These are phyloP conservation scores for Termitomyces sp. DNA, from an alignment of 768 basidiomycete genomes.

Conservation along the genomic window DNA sequence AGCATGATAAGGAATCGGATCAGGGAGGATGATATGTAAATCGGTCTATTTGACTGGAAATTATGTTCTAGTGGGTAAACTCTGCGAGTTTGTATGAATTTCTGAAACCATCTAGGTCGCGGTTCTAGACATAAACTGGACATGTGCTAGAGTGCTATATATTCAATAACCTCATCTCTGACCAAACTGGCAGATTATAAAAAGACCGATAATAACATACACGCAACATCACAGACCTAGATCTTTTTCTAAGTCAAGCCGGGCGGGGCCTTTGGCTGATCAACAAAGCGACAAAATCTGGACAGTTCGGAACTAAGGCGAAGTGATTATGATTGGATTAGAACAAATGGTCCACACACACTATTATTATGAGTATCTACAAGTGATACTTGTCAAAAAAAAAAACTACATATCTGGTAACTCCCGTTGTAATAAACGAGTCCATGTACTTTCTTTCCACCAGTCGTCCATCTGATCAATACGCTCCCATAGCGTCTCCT, in stretches of 20 bases:
- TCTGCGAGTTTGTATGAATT: neutral
- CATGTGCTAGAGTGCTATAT: neutral
- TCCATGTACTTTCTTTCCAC: slow-evolving; percentile 94
- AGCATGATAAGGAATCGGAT: slow-evolving; percentile 3
- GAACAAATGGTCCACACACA: neutral
- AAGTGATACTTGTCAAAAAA: neutral
- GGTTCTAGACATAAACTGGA: neutral
- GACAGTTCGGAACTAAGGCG: neutral
- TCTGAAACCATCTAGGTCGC: neutral
- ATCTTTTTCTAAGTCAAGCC: neutral
- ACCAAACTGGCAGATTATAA: neutral
- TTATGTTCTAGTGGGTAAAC: neutral
- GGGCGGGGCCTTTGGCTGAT: neutral
- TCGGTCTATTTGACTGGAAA: neutral
- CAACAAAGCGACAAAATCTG: neutral
- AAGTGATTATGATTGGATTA: neutral
- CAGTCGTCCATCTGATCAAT: slow-evolving; percentile 81
- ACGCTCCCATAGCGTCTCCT: slow-evolving; percentile 80
- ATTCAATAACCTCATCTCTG: neutral
- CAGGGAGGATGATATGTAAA: no score
- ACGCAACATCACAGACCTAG: neutral
- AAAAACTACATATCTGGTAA: slow-evolving; percentile 60
- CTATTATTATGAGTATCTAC: no score
- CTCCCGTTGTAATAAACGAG: slow-evolving; percentile 73
- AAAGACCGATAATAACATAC: neutral